Conservation (phyloP, 192 early-diverging fungal species). For the Backusella luteola region DNA sequence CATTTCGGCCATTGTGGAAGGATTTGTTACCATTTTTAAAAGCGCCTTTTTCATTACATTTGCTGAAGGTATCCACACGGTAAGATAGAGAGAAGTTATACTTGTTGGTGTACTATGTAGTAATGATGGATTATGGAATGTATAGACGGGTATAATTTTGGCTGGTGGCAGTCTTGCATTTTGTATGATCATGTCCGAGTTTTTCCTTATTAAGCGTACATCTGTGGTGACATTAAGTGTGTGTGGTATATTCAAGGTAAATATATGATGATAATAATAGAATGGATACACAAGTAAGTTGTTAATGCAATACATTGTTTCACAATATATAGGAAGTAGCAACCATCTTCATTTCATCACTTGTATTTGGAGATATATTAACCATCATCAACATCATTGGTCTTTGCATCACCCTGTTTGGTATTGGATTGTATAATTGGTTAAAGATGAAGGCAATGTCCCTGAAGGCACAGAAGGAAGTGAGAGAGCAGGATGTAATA, state of each 20-base stretch:
- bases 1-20: slow-evolving; percentile 68
- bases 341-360: slow-evolving; percentile 68
- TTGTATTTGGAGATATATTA: slow-evolving; percentile 83
- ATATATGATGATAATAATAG: not conserved
- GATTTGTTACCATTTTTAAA: slow-evolving; percentile 45
- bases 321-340: slow-evolving; percentile 67
- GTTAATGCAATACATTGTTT: no score
- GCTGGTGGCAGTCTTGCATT: slow-evolving; percentile 86
- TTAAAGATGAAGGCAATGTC: slow-evolving; percentile 53
- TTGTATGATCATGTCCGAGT: slow-evolving; percentile 86
- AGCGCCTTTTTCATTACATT: slow-evolving; percentile 53
- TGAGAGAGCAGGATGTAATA: not conserved
- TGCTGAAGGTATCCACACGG: slow-evolving; percentile 33
- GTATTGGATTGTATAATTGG: slow-evolving; percentile 77
- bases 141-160: slow-evolving; percentile 50
- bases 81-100: slow-evolving; percentile 16
- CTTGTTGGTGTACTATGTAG: no score
- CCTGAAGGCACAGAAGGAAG: not conserved
- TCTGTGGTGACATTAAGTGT: slow-evolving; percentile 89
- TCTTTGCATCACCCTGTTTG: slow-evolving; percentile 75
- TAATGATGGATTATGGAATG: no score
- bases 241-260: slow-evolving; percentile 76
- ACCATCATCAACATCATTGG: slow-evolving; percentile 75
- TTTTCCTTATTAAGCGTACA: slow-evolving; percentile 76
- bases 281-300: no score